Conservation (phyloP, 768 basidiomycete genomes). For the Mycena maculata region DNA sequence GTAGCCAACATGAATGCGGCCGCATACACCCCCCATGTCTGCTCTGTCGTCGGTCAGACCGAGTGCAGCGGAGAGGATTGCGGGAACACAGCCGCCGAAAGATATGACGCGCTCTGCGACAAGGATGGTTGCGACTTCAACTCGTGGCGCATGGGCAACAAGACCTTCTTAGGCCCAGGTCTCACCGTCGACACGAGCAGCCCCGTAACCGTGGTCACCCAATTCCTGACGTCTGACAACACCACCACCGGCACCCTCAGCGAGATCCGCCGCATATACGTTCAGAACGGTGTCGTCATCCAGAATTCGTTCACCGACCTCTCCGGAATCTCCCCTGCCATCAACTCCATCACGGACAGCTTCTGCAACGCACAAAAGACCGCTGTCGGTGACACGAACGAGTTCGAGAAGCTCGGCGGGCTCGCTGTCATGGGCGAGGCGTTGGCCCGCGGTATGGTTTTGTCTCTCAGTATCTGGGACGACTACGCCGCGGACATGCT, state of each 20-base stretch:
- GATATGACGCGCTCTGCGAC: constrained; percentile 29
- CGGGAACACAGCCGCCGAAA: neutral
- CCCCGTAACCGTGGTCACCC: constrained; percentile 56
- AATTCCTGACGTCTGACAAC: too few relatives aligned
- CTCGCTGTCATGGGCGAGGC: constrained; percentile 41
- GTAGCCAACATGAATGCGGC: constrained; percentile 10
- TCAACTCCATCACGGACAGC: constrained; percentile 60
- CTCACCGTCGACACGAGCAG: constrained; percentile 53
- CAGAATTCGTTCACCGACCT: constrained; percentile 61
- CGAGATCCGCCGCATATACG: constrained; percentile 67
- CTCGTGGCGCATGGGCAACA: constrained; percentile 36
- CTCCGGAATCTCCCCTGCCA: constrained; percentile 50
- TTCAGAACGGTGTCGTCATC: constrained; percentile 64
- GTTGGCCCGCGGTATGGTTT: constrained; percentile 50
- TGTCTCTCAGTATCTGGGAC: constrained; percentile 54
- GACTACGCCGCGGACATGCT: constrained; percentile 55
- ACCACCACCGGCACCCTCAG: constrained; percentile 58
- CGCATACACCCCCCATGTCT: neutral
- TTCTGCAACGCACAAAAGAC: constrained; percentile 63
- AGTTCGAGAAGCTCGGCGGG: constrained; percentile 49
- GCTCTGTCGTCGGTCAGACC: constrained; percentile 40
- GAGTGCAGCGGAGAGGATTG: neutral
- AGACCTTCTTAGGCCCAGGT: constrained; percentile 50
- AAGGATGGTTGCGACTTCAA: constrained; percentile 13
- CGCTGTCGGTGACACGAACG: constrained; percentile 52